Conservation (phyloP, 2,329 filamentous ascomycete species). For the Macrophomina phaseolina region DNA sequence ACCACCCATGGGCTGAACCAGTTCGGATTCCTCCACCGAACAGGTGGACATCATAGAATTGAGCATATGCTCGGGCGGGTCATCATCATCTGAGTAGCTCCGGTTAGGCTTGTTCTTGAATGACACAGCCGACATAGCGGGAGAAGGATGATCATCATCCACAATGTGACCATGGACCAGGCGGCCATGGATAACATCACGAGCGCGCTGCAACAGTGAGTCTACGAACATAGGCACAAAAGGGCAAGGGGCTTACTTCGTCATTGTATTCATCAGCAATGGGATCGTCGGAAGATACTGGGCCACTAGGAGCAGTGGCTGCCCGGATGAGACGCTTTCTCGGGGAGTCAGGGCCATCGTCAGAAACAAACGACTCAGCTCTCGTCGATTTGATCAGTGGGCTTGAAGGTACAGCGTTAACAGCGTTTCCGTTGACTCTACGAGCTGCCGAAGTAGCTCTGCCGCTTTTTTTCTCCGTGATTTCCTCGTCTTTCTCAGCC, state of each 20-base stretch:
- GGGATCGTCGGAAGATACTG: conserved; percentile 42
- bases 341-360: conserved; percentile 29
- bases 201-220: conserved; percentile 61
- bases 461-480: background rate
- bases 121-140: conserved; percentile 68
- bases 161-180: conserved; percentile 95
- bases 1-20: conserved; percentile 76
- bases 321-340: conserved; percentile 27
- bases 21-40: conserved; percentile 56
- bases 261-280: conserved; percentile 69
- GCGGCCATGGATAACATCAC: conserved; percentile 89
- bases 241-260: conserved; percentile 48
- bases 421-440: conserved; percentile 15
- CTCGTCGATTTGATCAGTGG: conserved; percentile 29
- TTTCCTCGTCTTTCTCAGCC: conserved; percentile 6
- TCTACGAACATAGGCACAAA: conserved; percentile 30
- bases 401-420: conserved; percentile 22
- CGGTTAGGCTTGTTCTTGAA: conserved; percentile 53
- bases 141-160: conserved; percentile 88
- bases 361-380: conserved; percentile 39
- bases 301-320: conserved; percentile 27
- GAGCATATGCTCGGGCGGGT: conserved; percentile 78
- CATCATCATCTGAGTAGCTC: conserved; percentile 55
- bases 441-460: conserved; percentile 11
- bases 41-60: conserved; percentile 80